Evolutionary conservation across 2,329 filamentous ascomycete genomes (phyloP).

Genomic region (Pyrenophora tritici-repentis): DNA sequence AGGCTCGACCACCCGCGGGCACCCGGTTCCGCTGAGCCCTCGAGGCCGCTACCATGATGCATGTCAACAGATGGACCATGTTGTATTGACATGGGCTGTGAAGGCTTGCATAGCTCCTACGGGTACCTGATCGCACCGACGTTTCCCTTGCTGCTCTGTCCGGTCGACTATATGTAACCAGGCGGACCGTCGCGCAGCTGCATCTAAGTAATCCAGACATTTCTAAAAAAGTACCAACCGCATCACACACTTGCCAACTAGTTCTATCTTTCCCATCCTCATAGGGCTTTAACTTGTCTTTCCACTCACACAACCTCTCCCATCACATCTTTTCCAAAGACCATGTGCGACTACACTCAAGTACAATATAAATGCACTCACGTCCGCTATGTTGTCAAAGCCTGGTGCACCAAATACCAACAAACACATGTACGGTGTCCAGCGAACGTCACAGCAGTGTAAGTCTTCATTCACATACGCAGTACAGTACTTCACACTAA

Average conservation of each 20-base stretch:
- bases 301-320: conserved; percentile 8
- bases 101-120: conserved; percentile 21
- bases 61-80: conserved; percentile 23
- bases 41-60: conserved; percentile 24
- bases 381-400: conserved; percentile 59
- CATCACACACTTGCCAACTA: conserved; percentile 8
- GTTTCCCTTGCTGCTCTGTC: conserved; percentile 16
- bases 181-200: conserved; percentile 26
- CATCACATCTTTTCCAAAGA: conserved; percentile 8
- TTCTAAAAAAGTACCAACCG: conserved; percentile 11
- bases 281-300: neutral
- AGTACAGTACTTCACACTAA: conserved; percentile 13
- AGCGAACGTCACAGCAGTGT: conserved; percentile 60
- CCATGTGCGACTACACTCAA: conserved; percentile 65
- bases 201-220: conserved; percentile 19
- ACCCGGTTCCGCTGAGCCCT: conserved; percentile 26
- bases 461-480: conserved; percentile 14
- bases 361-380: conserved; percentile 63
- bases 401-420: conserved; percentile 61
- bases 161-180: conserved; percentile 20
- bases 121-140: conserved; percentile 33
- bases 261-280: neutral
- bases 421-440: conserved; percentile 61
- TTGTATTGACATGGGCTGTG: conserved; percentile 17
- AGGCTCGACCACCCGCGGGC: conserved; percentile 28